phyloP scores from a whole-genome alignment of 805 yeast species.

The Nakazawaea laoshanensis region DNA sequence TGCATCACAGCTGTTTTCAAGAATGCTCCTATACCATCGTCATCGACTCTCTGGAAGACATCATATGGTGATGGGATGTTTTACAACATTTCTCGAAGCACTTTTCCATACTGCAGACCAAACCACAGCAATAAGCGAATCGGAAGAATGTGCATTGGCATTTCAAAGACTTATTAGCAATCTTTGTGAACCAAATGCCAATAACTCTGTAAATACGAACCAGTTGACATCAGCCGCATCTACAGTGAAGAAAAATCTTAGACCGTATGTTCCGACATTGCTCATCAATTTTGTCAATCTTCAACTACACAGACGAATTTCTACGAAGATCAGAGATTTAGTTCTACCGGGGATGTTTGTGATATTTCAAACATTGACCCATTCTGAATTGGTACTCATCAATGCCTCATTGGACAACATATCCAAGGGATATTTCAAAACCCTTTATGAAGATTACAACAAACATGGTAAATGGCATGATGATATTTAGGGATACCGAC shows the following conservation, averaged over 20 bases:
- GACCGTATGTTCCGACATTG: constrained; percentile 55
- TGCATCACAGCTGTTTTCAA: constrained; percentile 43
- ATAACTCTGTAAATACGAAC: constrained; percentile 16
- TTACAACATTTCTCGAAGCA: constrained; percentile 42
- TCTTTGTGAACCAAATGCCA: constrained; percentile 62
- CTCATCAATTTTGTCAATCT: constrained; percentile 49
- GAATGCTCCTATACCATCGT: constrained; percentile 59
- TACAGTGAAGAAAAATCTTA: constrained; percentile 46
- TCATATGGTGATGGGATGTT: constrained; percentile 47
- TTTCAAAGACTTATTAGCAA: constrained; percentile 54
- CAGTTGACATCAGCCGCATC: constrained; percentile 47
- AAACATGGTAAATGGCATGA: constrained; percentile 79
- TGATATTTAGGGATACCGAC: constrained; percentile 15
- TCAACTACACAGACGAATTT: too few relatives aligned
- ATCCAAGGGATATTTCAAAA: constrained; percentile 59
- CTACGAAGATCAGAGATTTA: constrained; percentile 41
- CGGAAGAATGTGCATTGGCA: constrained; percentile 33
- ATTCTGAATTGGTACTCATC: constrained; percentile 52
- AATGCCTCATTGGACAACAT: constrained; percentile 60
- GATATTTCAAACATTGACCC: constrained; percentile 63
- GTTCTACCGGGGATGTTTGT: constrained; percentile 50
- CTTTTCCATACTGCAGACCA: constrained; percentile 21
- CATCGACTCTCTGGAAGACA: constrained; percentile 63
- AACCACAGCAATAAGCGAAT: constrained; percentile 8
- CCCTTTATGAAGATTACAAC: constrained; percentile 64